phyloP scores from a whole-genome alignment of 139 green algal genomes.

The Yamagishiella unicocca region DNA sequence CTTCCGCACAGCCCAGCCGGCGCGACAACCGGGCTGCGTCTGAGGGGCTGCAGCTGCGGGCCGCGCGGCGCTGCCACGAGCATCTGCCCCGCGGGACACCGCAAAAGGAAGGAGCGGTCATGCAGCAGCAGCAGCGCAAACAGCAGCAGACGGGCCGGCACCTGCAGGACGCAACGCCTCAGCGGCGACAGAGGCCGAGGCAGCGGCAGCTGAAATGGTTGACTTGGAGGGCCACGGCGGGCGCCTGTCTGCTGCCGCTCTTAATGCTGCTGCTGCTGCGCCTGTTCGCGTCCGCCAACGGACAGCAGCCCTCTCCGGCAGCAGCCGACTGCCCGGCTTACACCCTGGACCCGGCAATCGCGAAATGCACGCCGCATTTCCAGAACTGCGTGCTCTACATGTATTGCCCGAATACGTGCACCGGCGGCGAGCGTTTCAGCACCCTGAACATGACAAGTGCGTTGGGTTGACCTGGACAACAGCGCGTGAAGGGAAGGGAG shows the following conservation, averaged over 20 bases:
- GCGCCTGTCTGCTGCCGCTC: not conserved
- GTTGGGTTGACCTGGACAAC: too few relatives aligned
- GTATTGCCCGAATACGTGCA: constrained; percentile 39
- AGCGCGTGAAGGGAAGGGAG: too few relatives aligned
- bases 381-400: constrained; percentile 46
- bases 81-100: too few relatives aligned
- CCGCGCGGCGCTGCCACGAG: not conserved
- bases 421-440: not conserved
- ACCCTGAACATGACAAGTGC: constrained; percentile 18
- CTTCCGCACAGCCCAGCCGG: too few relatives aligned
- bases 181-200: not conserved
- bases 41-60: not conserved
- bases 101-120: too few relatives aligned
- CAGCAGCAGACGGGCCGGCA: not conserved
- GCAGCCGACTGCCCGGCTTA: not conserved
- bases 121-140: not conserved
- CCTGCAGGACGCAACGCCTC: not conserved
- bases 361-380: not conserved
- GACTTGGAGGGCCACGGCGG: not conserved
- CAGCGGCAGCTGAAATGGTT: not conserved
- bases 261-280: not conserved
- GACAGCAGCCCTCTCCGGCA: not conserved
- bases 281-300: not conserved
- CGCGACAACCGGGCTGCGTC: too few relatives aligned
- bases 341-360: not conserved